phyloP scores from a whole-genome alignment of 306 rosid species.

The Purshia tridentata region DNA sequence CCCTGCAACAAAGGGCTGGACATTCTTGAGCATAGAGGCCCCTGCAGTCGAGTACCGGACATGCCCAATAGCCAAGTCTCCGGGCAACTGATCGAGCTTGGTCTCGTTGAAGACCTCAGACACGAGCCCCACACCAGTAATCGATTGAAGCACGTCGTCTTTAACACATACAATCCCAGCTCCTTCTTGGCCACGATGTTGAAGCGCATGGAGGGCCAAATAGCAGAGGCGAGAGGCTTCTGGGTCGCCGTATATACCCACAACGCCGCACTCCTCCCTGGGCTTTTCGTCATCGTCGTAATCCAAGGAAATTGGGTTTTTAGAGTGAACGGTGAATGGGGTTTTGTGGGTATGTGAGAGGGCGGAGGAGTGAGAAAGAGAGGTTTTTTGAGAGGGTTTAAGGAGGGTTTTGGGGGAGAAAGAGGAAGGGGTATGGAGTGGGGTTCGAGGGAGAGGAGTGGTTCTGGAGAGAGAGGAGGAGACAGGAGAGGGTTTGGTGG shows the following conservation, averaged over 20 bases:
- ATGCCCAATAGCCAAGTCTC: constrained; percentile 71
- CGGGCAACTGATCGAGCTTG: constrained; percentile 60
- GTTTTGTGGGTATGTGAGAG: constrained; percentile 14
- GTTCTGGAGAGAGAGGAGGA: constrained; percentile 39
- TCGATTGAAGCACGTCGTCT: constrained; percentile 49
- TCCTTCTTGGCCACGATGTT: constrained; percentile 97
- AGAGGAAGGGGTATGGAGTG: constrained; percentile 13
- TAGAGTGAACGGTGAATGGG: constrained; percentile 21
- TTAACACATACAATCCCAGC: constrained; percentile 75
- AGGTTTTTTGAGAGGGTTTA: constrained; percentile 23
- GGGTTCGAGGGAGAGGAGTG: constrained; percentile 1
- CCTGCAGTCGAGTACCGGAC: constrained; percentile 91
- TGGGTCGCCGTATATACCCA: constrained; percentile 76
- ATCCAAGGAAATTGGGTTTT: constrained; percentile 39
- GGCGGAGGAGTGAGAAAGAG: constrained; percentile 7
- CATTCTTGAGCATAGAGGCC: constrained; percentile 72
- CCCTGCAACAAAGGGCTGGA: constrained; percentile 85
- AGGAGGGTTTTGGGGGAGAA: constrained; percentile 31
- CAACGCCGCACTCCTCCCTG: constrained; percentile 93
- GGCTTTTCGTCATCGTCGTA: constrained; percentile 61
- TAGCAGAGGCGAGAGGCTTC: constrained; percentile 75
- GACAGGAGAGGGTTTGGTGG: constrained; percentile 33
- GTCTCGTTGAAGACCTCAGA: constrained; percentile 68
- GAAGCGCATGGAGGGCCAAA: constrained; percentile 86
- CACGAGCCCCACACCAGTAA: constrained; percentile 81